These are phyloP conservation scores for Aureobasidium uvarum DNA, from an alignment of 2,329 filamentous ascomycete genomes.

Conservation along the genomic window DNA sequence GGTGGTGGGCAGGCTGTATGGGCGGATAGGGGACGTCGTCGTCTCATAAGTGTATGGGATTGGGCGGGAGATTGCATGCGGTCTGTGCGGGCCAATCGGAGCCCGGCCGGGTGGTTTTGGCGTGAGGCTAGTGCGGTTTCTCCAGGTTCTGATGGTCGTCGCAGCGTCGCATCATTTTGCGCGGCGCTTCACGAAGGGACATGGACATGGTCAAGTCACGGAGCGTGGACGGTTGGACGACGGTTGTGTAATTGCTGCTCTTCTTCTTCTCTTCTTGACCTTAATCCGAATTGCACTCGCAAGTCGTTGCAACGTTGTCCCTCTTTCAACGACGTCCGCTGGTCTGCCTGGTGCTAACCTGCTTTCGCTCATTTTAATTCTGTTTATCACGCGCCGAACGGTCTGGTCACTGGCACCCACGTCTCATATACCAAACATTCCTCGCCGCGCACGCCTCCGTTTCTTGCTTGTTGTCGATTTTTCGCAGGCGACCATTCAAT, in stretches of 20 bases:
- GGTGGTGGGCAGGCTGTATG: slow-evolving; percentile 16
- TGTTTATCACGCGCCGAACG: slow-evolving; percentile 25
- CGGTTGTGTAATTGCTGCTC: slow-evolving; percentile 24
- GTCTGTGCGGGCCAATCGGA: slow-evolving; percentile 13
- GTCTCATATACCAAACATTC: slow-evolving; percentile 27
- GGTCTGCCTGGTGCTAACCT: slow-evolving; percentile 18
- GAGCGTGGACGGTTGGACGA: slow-evolving; percentile 13
- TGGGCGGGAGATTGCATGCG: slow-evolving; percentile 19
- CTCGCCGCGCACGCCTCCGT: slow-evolving; percentile 22
- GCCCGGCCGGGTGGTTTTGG: slow-evolving; percentile 3
- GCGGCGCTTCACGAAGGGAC: not conserved
- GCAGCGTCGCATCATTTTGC: slow-evolving; percentile 23
- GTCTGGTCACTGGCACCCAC: slow-evolving; percentile 21
- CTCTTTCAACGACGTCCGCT: slow-evolving; percentile 25
- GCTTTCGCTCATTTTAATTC: slow-evolving; percentile 27
- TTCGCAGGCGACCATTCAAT: slow-evolving; percentile 9
- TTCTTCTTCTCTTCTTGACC: slow-evolving; percentile 19
- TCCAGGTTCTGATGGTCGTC: slow-evolving; percentile 20
- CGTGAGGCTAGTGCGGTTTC: slow-evolving; percentile 6
- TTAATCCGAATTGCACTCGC: slow-evolving; percentile 10
- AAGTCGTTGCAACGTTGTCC: slow-evolving; percentile 25
- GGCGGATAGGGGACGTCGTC: slow-evolving; percentile 5
- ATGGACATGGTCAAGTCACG: not conserved
- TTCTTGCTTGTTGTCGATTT: slow-evolving; percentile 26
- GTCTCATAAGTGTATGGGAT: slow-evolving; percentile 13